phyloP scores from a whole-genome alignment of 805 yeast genomes.

The Pichia eremophila region DNA sequence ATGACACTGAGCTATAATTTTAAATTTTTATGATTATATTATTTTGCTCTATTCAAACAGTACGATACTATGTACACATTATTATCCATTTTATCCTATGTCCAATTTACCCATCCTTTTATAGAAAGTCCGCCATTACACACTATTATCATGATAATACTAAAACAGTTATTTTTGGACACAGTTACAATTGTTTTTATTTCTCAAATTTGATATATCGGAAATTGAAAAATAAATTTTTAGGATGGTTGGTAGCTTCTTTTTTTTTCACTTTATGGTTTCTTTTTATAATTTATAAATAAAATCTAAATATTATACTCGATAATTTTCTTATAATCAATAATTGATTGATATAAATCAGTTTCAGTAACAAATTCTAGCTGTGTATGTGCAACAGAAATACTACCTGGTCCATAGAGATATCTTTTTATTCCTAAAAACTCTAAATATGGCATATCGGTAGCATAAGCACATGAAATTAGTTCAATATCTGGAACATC shows the following conservation, averaged over 20 bases:
- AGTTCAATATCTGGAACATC: conserved; percentile 54
- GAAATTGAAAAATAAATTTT: too few relatives aligned
- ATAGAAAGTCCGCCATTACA: too few relatives aligned
- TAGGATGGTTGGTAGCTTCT: too few relatives aligned
- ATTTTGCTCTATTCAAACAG: neutral
- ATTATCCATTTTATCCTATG: neutral
- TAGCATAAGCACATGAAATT: conserved; percentile 20
- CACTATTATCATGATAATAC: too few relatives aligned
- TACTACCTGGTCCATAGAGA: conserved; percentile 57
- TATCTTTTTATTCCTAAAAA: conserved; percentile 31
- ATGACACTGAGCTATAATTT: conserved; percentile 1
- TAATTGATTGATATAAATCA: neutral
- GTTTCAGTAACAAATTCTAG: conserved; percentile 33
- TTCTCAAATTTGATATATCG: too few relatives aligned
- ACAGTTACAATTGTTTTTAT: too few relatives aligned
- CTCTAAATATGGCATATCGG: conserved; percentile 37
- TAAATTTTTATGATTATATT: too few relatives aligned
- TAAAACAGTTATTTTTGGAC: too few relatives aligned
- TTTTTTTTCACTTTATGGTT: too few relatives aligned
- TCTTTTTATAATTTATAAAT: too few relatives aligned
- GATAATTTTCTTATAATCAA: neutral
- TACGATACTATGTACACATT: conserved; percentile 8
- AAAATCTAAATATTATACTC: neutral
- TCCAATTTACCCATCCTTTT: too few relatives aligned
- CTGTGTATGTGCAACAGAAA: conserved; percentile 48